Evolutionary conservation across 495 filamentous ascomycete species (phyloP), one percentile per base, ranked within the genome.

Genomic region (Hamigera avellanea): DNA sequence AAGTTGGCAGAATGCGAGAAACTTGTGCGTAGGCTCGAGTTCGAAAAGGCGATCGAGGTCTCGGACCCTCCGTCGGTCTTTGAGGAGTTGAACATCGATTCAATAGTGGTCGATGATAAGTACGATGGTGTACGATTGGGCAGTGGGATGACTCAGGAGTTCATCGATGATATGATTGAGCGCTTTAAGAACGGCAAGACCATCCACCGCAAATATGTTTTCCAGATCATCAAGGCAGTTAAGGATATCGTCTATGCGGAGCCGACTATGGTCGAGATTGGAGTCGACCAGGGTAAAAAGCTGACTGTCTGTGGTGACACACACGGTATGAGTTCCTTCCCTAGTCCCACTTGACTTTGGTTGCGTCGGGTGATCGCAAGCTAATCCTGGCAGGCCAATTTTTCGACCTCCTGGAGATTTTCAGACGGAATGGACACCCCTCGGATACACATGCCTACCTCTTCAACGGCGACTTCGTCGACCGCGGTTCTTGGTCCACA

Each of bases 401-500:
- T 64, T 99, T 88, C 49, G 91, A 99, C 57, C 67, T 99, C 13
- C 75, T 99, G 62, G 83, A 99, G 50, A 81, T 99, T 43, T 99
- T 99, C 74, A 70, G 84, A 45, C 72, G 91, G 27, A 93, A 93
- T 49, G 93, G 93, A 14, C 73, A 69, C 40, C 91, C 91, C 0
- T 73, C 73, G 12, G 82, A 85, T 44, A 81, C 80, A 42, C 86
- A 96, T 45, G 77, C 75, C 50, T 99, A 95, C 51, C 77, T 99
- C 33, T 99, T 99, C 73, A 99, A 99, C 60, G 91, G 91, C 45
- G 91, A 99, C 59, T 99, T 99, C 45, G 91, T 99, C 16, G 91
- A 99, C 54, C 78, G 91, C 56, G 91, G 91, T 14, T 93, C 84
- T 25, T 99, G 91, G 91, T 95, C 89, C 12, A 89, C 82, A 7